A percentile compares a stretch with the other conserved stretches of the same genome.
phyloP scores from a whole-genome alignment of 768 basidiomycete species.

The Lactarius sanguifluus region DNA sequence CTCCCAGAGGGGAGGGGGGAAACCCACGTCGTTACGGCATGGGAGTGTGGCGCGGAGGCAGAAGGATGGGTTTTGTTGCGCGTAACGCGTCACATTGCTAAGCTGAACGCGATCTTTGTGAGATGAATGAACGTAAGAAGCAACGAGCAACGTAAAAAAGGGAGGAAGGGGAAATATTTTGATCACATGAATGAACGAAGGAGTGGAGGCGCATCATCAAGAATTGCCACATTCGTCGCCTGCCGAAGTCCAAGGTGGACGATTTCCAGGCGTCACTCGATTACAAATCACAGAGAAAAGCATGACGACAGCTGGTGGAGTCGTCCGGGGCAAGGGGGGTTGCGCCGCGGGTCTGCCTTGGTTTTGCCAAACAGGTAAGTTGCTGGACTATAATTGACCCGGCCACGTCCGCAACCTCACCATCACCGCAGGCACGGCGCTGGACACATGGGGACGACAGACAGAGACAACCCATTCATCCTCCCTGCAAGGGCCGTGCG shows the following conservation, averaged over 20 bases:
- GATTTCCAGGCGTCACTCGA: background rate
- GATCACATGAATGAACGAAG: constrained; percentile 1
- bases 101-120: background rate
- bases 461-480: background rate
- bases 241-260: background rate
- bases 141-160: background rate
- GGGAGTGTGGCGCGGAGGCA: background rate
- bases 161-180: background rate
- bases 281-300: background rate
- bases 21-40: background rate
- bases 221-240: background rate
- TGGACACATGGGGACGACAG: background rate
- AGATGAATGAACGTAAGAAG: background rate
- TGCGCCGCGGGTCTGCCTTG: background rate
- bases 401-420: background rate
- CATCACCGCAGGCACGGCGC: background rate
- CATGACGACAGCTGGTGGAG: background rate
- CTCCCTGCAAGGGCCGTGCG: background rate
- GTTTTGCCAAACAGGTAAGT: background rate
- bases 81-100: constrained; percentile 1
- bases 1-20: background rate
- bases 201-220: background rate
- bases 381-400: background rate
- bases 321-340: background rate
- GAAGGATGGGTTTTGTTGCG: background rate